Percentiles rank a stretch among this genome's conserved stretches.
Evolutionary conservation across 169 alveolate species (phyloP).

Genomic region (Fabrea salina): DNA sequence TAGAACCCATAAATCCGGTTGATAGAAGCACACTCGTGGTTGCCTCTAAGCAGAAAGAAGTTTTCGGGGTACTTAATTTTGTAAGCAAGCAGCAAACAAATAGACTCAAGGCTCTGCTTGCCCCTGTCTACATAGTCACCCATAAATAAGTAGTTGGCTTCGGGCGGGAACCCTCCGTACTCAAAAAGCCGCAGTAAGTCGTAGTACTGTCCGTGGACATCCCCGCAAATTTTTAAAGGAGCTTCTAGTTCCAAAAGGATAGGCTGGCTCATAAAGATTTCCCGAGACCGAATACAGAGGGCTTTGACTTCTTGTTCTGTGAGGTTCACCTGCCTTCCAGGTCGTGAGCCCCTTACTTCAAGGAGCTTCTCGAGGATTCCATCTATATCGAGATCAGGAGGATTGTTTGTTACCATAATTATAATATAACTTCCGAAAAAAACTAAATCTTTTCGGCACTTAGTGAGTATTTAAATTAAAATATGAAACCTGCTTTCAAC

Average conservation of each 20-base stretch:
- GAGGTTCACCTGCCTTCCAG: constrained; percentile 93
- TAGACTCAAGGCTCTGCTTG: constrained; percentile 69
- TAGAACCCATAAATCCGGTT: constrained; percentile 80
- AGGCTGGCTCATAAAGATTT: constrained; percentile 94
- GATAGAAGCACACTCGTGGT: constrained; percentile 82
- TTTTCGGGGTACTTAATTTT: constrained; percentile 75
- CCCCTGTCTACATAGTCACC: constrained; percentile 88
- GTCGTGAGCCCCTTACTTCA: constrained; percentile 94
- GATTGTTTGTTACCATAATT: too few species aligned
- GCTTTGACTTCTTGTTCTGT: constrained; percentile 94
- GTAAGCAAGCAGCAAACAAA: constrained; percentile 71
- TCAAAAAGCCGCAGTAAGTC: constrained; percentile 77
- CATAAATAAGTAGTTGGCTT: constrained; percentile 67
- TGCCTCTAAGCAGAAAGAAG: constrained; percentile 78
- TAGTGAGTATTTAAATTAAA: too few species aligned
- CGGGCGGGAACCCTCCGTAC: constrained; percentile 77
- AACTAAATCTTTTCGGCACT: too few species aligned
- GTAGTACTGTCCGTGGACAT: constrained; percentile 79
- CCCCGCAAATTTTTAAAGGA: constrained; percentile 87
- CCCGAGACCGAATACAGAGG: constrained; percentile 92
- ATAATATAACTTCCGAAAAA: too few species aligned
- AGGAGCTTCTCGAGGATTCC: constrained; percentile 92
- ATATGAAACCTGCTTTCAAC: too few species aligned
- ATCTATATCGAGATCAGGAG: too few species aligned
- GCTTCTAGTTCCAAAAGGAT: constrained; percentile 96